Percentiles rank a stretch among this genome's conserved stretches.
Conservation (phyloP, 176 grass and related monocot species). For the Rhipidocladum racemiflorum region DNA sequence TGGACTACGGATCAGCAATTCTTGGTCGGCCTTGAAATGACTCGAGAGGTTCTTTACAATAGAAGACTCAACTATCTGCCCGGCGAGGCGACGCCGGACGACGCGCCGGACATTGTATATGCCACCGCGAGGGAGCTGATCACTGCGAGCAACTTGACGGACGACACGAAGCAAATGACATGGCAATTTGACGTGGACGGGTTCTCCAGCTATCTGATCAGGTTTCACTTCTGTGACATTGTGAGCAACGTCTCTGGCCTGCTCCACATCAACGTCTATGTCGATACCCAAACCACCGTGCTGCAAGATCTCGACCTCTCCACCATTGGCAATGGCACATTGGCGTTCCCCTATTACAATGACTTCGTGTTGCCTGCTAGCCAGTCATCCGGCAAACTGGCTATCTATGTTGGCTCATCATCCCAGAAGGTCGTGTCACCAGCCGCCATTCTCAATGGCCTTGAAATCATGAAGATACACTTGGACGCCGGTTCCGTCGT, state of each 20-base stretch:
- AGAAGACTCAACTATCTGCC: slow-evolving; percentile 2
- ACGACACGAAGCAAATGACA: slow-evolving; percentile 41
- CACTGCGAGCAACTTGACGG: not conserved
- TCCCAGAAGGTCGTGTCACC: slow-evolving; percentile 19
- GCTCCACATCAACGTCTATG: slow-evolving; percentile 44
- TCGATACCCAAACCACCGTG: not conserved
- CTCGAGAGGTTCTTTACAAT: not conserved
- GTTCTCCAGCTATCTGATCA: slow-evolving; percentile 46
- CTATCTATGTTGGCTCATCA: slow-evolving; percentile 30
- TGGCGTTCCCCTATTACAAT: slow-evolving; percentile 48
- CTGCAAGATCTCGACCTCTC: slow-evolving; percentile 34
- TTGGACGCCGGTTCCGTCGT: slow-evolving; percentile 28
- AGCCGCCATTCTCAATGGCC: slow-evolving; percentile 58
- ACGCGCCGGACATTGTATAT: slow-evolving; percentile 62
- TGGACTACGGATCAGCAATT: slow-evolving; percentile 45
- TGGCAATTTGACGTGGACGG: slow-evolving; percentile 56
- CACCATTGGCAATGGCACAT: not conserved
- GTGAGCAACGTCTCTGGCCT: slow-evolving; percentile 23
- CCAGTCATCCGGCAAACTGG: slow-evolving; percentile 24
- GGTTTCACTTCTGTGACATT: slow-evolving; percentile 75
- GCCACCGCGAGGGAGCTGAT: slow-evolving; percentile 51
- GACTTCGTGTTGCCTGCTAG: slow-evolving; percentile 40
- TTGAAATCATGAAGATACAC: slow-evolving; percentile 75
- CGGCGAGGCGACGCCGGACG: slow-evolving; percentile 35
- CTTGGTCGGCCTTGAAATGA: not conserved